Evolutionary conservation across 257 asterid genomes (phyloP).

Genomic region (Solanum chiquidenum): DNA sequence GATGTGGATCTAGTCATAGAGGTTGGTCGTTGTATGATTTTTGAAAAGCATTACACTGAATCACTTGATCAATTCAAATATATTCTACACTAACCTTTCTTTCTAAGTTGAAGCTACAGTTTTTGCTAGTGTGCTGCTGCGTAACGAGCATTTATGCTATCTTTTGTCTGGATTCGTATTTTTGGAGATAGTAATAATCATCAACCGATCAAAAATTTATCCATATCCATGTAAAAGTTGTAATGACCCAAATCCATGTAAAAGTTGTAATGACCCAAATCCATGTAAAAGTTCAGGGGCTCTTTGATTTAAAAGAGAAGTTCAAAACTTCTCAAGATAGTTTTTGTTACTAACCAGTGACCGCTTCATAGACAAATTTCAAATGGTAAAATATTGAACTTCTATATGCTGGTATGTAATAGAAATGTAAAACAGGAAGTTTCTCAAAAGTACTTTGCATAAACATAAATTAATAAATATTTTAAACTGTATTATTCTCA

Average conservation of each 20-base stretch:
- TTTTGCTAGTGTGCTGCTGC: background rate
- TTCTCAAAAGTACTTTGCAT: background rate
- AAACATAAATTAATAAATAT: background rate
- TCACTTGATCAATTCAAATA: background rate
- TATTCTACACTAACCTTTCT: background rate
- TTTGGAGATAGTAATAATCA: background rate
- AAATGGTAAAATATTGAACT: background rate
- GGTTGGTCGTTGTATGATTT: constrained; percentile 27
- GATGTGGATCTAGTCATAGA: constrained; percentile 97
- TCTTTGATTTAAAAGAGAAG: background rate
- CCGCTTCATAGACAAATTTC: background rate
- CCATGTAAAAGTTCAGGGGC: background rate
- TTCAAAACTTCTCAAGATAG: background rate
- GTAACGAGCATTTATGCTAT: background rate
- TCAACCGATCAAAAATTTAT: background rate
- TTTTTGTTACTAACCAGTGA: background rate
- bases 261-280: background rate
- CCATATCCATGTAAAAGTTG: background rate
- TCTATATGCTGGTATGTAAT: background rate
- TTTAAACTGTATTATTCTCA: background rate
- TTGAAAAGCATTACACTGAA: background rate
- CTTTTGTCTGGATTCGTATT: background rate
- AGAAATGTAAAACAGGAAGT: background rate
- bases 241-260: background rate
- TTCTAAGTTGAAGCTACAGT: background rate